phyloP scores from a whole-genome alignment of 345 rosid species.

The Eucalyptus globulus region DNA sequence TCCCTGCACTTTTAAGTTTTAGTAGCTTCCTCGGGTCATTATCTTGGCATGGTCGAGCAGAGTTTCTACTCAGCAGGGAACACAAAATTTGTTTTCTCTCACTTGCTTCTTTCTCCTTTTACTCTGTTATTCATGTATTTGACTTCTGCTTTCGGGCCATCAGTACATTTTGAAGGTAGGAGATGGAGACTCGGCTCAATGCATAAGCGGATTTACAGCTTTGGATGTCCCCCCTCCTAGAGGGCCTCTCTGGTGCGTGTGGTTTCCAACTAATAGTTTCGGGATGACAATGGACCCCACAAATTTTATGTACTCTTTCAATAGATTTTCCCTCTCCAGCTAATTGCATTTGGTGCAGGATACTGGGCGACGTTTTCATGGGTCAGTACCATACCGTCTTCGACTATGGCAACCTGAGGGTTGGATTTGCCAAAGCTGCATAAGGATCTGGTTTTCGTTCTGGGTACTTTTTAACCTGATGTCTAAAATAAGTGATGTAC shows the following conservation, averaged over 20 bases:
- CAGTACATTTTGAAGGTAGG: slow-evolving; percentile 64
- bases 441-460: slow-evolving; percentile 1
- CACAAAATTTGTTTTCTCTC: neutral
- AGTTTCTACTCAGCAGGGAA: neutral
- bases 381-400: slow-evolving; percentile 76
- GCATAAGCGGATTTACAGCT: slow-evolving; percentile 64
- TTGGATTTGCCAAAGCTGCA: slow-evolving; percentile 82
- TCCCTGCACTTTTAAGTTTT: neutral
- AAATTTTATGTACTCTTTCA: neutral
- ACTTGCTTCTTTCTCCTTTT: neutral
- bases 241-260: slow-evolving; percentile 64
- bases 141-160: neutral
- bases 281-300: neutral
- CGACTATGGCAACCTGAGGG: slow-evolving; percentile 65
- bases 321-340: neutral
- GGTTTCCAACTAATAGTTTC: neutral
- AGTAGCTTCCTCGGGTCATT: neutral
- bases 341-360: slow-evolving; percentile 22
- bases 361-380: slow-evolving; percentile 79
- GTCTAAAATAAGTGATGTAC: neutral
- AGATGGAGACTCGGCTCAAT: slow-evolving; percentile 46
- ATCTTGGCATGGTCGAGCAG: neutral
- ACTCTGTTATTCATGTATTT: neutral
- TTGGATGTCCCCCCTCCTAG: slow-evolving; percentile 69
- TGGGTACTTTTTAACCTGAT: neutral